Evolutionary conservation across 768 basidiomycete genomes (phyloP), one percentile per base, ranked within the genome.

Genomic region (Asterophora lycoperdoides): DNA sequence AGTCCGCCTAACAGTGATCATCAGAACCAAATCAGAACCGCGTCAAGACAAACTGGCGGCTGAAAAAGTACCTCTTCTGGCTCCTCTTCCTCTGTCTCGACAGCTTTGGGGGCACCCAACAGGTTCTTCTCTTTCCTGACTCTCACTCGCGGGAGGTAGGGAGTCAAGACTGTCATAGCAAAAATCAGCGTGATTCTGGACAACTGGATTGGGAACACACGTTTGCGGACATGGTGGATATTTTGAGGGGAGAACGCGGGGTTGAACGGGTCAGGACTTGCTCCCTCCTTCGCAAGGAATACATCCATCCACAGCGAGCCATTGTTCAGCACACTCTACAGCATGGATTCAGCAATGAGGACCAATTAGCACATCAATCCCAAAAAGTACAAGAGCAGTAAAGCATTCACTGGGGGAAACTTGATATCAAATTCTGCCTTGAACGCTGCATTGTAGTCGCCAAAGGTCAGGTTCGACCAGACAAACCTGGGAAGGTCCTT

Each of bases 241-340:
- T 79, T 71, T 9, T 68, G 62, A 5, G 75, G 71, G 47, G 79
- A 69, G 61, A 81, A 93, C 0, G 65, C 54, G 19, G 72, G 56
- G 45, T 75, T 72, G 9, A 73, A 67, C 8, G 86, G 87, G 56
- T 92, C 74, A 0, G 85, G 86, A 55, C 74, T 80, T 8, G 78
- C 75, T 0, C 80, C 80, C 37, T 86, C 75, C 53, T 77, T 82
- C 0, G 81, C 75, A 7, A 95, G 65, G 63, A 86, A 88, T 5
- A 93, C 73, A 57, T 94, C 89, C 13, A 86, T 86, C 86, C 87
- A 95, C 41, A 93, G 65, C 2, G 87, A 80, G 9, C 79, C 87
- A 61, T 95, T 95, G 48, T 73, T 74, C 60, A 87, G 74, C 9
- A 93, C 92, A 41, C 72, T 75, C 90, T 32, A 32, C 43, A 8